phyloP scores from a whole-genome alignment of 139 green algal genomes.

The Volvox reticuliferus region DNA sequence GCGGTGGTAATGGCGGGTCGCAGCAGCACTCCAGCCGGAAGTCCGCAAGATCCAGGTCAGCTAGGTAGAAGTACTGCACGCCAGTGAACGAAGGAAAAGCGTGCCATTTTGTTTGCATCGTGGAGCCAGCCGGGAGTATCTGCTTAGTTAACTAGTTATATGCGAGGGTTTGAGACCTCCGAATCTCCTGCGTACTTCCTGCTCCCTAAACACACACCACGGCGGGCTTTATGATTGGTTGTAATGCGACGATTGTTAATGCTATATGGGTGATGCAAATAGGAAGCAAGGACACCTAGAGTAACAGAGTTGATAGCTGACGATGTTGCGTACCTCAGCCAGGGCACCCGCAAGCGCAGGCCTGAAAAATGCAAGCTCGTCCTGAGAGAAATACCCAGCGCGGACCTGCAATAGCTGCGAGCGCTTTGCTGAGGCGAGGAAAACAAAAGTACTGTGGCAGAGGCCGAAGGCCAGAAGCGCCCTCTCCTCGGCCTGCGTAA shows the following conservation, averaged over 20 bases:
- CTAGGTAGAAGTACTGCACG: constrained; percentile 14
- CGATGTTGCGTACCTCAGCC: not conserved
- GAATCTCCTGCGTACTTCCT: too few species aligned
- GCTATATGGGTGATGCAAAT: too few species aligned
- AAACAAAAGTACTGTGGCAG: constrained; percentile 9
- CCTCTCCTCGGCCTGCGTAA: not conserved
- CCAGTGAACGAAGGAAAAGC: too few species aligned
- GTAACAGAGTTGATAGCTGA: too few species aligned
- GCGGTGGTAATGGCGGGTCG: not conserved
- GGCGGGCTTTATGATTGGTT: too few species aligned
- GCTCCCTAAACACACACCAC: too few species aligned
- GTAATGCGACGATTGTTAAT: too few species aligned
- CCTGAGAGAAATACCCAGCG: not conserved
- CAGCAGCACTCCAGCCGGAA: constrained; percentile 2
- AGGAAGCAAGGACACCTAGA: too few species aligned
- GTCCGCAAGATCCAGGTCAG: not conserved
- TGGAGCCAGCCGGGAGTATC: too few species aligned
- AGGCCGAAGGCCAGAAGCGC: not conserved
- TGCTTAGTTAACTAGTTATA: too few species aligned
- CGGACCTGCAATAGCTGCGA: not conserved
- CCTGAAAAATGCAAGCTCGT: not conserved
- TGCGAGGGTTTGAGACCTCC: too few species aligned
- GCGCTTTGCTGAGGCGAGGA: not conserved
- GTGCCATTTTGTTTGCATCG: too few species aligned
- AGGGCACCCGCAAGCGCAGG: not conserved